phyloP scores from a whole-genome alignment of 371 early-diverging fungal species.

The Mucor velutinosus region DNA sequence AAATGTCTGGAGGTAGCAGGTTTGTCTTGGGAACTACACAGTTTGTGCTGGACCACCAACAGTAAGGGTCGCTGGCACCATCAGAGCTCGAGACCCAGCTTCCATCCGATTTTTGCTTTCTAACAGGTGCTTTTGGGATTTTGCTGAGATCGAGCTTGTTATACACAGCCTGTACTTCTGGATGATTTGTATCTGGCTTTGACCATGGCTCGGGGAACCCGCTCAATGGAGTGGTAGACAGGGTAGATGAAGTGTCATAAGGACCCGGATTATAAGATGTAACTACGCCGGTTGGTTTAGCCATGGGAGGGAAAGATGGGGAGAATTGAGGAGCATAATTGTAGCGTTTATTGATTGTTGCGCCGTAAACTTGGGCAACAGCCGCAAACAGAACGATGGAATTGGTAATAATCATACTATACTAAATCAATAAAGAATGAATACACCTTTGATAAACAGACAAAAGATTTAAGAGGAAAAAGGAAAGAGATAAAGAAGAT shows the following conservation, averaged over 20 bases:
- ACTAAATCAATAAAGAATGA: neutral
- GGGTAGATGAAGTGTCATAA: slow-evolving; percentile 12
- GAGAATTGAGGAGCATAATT: slow-evolving; percentile 23
- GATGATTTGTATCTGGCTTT: slow-evolving; percentile 16
- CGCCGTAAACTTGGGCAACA: slow-evolving; percentile 6
- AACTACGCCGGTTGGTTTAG: slow-evolving; percentile 29
- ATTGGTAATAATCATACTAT: slow-evolving; percentile 1
- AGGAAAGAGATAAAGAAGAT: neutral
- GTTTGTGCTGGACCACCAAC: slow-evolving; percentile 51
- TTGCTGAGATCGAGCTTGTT: slow-evolving; percentile 24
- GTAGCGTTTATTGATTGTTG: neutral
- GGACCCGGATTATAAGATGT: slow-evolving; percentile 33
- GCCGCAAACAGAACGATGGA: slow-evolving; percentile 3
- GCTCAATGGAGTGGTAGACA: slow-evolving; percentile 11
- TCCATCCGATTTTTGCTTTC: slow-evolving; percentile 21
- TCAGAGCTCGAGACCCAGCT: slow-evolving; percentile 17
- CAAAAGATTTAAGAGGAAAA: neutral
- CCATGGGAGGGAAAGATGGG: slow-evolving; percentile 36
- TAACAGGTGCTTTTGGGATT: slow-evolving; percentile 28
- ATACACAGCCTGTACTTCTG: slow-evolving; percentile 26
- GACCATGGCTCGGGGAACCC: slow-evolving; percentile 22
- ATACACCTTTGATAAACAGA: no score
- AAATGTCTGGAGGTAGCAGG: slow-evolving; percentile 47
- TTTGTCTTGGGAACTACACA: slow-evolving; percentile 39
- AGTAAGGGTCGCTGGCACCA: slow-evolving; percentile 30